Evolutionary conservation across 805 yeast genomes (phyloP).

Genomic region (Zygoascus ofunaensis): DNA sequence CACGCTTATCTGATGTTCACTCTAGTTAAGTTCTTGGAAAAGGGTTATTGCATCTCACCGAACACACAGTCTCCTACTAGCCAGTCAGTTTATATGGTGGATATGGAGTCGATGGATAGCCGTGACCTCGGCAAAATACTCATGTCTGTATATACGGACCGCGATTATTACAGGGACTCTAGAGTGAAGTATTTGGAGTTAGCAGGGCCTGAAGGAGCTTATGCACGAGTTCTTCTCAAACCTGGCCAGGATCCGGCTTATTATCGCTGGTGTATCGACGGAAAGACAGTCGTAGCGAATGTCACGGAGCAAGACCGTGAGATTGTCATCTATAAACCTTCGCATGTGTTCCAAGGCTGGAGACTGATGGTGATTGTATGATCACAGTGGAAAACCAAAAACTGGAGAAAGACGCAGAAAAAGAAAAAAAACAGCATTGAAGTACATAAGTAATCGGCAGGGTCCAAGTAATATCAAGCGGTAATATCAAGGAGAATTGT

Average conservation of each 20-base stretch:
- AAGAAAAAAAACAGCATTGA: too few species aligned
- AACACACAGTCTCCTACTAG: slow-evolving; percentile 37
- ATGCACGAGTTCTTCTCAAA: slow-evolving; percentile 18
- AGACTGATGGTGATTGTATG: slow-evolving; percentile 10
- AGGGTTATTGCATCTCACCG: slow-evolving; percentile 57
- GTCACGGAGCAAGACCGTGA: slow-evolving; percentile 13
- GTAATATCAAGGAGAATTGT: too few species aligned
- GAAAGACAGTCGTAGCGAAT: slow-evolving; percentile 36
- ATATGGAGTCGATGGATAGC: slow-evolving; percentile 32
- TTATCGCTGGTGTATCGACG: slow-evolving; percentile 62
- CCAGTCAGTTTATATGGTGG: slow-evolving; percentile 36
- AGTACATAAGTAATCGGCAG: too few species aligned
- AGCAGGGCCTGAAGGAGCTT: slow-evolving; percentile 4
- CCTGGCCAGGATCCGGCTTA: slow-evolving; percentile 26
- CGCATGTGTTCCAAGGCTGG: slow-evolving; percentile 24
- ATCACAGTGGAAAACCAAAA: too few species aligned
- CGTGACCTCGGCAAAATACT: slow-evolving; percentile 44
- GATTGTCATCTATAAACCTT: slow-evolving; percentile 18
- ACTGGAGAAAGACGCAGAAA: too few species aligned
- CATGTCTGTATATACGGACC: slow-evolving; percentile 47
- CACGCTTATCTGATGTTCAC: slow-evolving; percentile 56
- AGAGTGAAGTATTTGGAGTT: slow-evolving; percentile 40
- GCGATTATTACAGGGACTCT: slow-evolving; percentile 42
- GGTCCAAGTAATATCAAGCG: too few species aligned
- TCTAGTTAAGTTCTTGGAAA: slow-evolving; percentile 48